phyloP scores from a whole-genome alignment of 352 stramenopile species.

The Pythium brassicae region DNA sequence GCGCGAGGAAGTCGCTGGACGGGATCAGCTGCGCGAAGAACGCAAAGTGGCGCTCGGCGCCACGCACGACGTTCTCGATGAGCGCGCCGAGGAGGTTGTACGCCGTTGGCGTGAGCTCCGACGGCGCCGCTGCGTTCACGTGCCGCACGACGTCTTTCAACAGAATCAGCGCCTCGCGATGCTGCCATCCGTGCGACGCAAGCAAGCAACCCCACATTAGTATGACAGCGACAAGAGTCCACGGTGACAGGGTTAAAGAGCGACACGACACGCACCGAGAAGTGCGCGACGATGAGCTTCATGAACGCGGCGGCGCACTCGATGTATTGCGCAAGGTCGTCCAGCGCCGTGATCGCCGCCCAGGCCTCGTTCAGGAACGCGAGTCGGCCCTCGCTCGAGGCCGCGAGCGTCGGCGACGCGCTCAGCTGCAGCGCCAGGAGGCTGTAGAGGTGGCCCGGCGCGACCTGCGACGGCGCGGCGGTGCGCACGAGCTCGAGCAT shows the following conservation, averaged over 20 bases:
- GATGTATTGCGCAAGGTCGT: slow-evolving; percentile 78
- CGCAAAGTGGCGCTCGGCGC: slow-evolving; percentile 55
- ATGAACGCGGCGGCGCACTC: slow-evolving; percentile 79
- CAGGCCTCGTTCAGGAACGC: slow-evolving; percentile 86
- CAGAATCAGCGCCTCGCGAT: slow-evolving; percentile 79
- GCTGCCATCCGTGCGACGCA: slow-evolving; percentile 15
- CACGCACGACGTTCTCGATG: slow-evolving; percentile 77
- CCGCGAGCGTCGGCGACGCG: slow-evolving; percentile 19
- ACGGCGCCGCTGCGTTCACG: slow-evolving; percentile 52
- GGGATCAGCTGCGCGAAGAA: slow-evolving; percentile 80
- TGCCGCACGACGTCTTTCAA: slow-evolving; percentile 84
- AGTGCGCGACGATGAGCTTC: slow-evolving; percentile 83
- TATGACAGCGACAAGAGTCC: too few relatives aligned
- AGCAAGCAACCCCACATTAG: too few relatives aligned
- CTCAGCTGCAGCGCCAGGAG: slow-evolving; percentile 62
- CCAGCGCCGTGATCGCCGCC: slow-evolving; percentile 68
- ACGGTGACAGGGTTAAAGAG: neutral
- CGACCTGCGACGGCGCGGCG: slow-evolving; percentile 45
- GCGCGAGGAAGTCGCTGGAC: slow-evolving; percentile 64
- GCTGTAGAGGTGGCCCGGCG: slow-evolving; percentile 71
- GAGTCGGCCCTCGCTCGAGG: slow-evolving; percentile 44
- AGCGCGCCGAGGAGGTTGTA: slow-evolving; percentile 68
- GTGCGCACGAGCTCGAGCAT: slow-evolving; percentile 73
- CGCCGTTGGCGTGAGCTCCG: slow-evolving; percentile 52
- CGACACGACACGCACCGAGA: slow-evolving; percentile 31